Percentiles rank a stretch among this genome's conserved stretches.
Conservation (phyloP, 2,329 filamentous ascomycete genomes). For the Cladophialophora chaetospira region DNA sequence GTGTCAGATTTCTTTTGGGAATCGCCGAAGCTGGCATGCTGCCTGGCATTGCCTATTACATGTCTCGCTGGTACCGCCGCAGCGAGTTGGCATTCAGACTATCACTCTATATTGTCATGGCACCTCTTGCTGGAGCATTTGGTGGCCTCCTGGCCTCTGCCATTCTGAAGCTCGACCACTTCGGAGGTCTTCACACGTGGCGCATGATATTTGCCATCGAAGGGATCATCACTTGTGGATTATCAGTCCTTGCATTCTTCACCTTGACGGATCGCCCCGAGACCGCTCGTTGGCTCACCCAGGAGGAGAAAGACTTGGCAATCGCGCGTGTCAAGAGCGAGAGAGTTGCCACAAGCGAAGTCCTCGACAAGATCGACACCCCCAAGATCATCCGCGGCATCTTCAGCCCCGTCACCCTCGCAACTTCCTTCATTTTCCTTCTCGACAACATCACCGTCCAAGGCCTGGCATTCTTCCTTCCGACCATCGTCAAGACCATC, state of each 20-base stretch:
- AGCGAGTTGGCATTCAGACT: constrained; percentile 68
- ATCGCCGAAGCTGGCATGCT: constrained; percentile 67
- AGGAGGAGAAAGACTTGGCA: constrained; percentile 67
- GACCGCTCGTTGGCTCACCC: constrained; percentile 66
- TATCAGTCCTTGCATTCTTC: constrained; percentile 63
- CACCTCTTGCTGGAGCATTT: constrained; percentile 70
- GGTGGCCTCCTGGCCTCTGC: constrained; percentile 67
- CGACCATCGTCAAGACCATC: constrained; percentile 70
- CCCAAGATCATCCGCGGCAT: constrained; percentile 64
- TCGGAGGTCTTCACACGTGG: constrained; percentile 62
- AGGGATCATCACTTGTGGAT: constrained; percentile 62
- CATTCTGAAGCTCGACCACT: constrained; percentile 63
- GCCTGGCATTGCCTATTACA: constrained; percentile 72
- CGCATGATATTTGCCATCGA: constrained; percentile 73
- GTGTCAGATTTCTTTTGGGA: constrained; percentile 67
- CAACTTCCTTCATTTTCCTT: constrained; percentile 61
- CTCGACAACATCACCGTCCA: constrained; percentile 72
- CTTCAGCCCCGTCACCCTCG: constrained; percentile 63
- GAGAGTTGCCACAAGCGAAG: constrained; percentile 61
- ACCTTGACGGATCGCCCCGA: constrained; percentile 69
- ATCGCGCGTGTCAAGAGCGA: constrained; percentile 69
- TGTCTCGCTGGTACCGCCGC: constrained; percentile 58
- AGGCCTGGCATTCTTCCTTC: constrained; percentile 69
- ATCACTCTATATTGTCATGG: constrained; percentile 70
- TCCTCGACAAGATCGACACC: constrained; percentile 64